Base-by-base conservation (phyloP, 805 yeast genomes). In the Candida suzukii region DNA sequence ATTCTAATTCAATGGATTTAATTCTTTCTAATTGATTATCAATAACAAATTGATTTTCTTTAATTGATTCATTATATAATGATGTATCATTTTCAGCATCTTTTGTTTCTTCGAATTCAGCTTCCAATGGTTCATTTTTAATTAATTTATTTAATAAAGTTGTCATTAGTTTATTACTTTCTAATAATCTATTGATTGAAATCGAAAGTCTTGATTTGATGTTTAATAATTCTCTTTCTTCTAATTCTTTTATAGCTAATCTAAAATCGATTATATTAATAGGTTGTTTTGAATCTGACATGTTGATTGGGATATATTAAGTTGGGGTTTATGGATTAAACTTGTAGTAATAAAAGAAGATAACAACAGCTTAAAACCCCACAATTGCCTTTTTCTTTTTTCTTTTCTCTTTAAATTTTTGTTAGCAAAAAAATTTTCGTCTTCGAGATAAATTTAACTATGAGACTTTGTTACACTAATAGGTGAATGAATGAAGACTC, bases 1-100 rank as follows among this genome's bases (percentile, higher is more conserved):
- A 59, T 52, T 81, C 86, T 17, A 61, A 53, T 26, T 68, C 64
- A 17, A 80, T 52, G 0, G 68, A 67, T 3, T 58, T 61, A 3
- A 78, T 52, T 43, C 83, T 60, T 30, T 66, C 63, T 11, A 54
- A 44, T 52, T 80, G 81, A 51, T 74, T 79, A 2, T 56, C 49
- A 19, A 80, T 61, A n/a, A 80, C 83, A 3, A 56, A 53, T 12
- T 64, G 58, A 54, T 83, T 83, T 47, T 82, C 90, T 9, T 53
- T 50, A 16, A 80, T 66, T 10, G 80, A 69, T n/a, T 76, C 82
- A 6, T 50, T 54, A 57, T 73, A 82, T 14, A 83, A 52, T 14
- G 61, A 56, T n/a, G 64, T 52, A 51, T 81, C 87, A 12, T 65
- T 66, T 4, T 60, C 63, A 16, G 63, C 62, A 11, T 61, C 57